phyloP scores from a whole-genome alignment of 2,329 filamentous ascomycete genomes.

The Cyanodermella asteris region DNA sequence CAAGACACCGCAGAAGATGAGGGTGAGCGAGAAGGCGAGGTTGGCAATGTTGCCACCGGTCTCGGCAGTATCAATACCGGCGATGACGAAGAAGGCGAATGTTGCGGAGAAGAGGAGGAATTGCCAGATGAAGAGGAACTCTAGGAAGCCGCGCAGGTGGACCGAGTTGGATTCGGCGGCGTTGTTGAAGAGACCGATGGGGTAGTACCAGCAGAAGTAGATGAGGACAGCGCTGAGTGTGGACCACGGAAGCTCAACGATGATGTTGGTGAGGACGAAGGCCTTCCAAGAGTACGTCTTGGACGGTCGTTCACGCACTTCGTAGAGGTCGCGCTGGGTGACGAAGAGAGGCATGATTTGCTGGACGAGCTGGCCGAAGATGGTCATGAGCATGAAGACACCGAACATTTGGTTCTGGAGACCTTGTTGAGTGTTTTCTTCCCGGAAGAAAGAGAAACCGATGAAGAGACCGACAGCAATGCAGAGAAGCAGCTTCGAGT shows the following conservation, averaged over 20 bases:
- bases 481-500: slow-evolving; percentile 38
- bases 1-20: slow-evolving; percentile 60
- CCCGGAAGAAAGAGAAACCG: slow-evolving; percentile 58
- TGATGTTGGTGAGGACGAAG: slow-evolving; percentile 63
- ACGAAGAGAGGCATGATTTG: slow-evolving; percentile 77
- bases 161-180: slow-evolving; percentile 39
- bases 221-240: slow-evolving; percentile 53
- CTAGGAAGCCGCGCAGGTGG: slow-evolving; percentile 48
- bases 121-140: slow-evolving; percentile 53
- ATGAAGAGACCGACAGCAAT: slow-evolving; percentile 40
- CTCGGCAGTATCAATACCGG: slow-evolving; percentile 53
- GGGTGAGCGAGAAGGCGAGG: slow-evolving; percentile 46
- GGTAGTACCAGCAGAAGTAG: slow-evolving; percentile 71
- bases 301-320: slow-evolving; percentile 63
- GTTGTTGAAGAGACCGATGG: slow-evolving; percentile 54
- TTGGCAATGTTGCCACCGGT: slow-evolving; percentile 57
- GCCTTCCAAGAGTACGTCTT: slow-evolving; percentile 73
- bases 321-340: slow-evolving; percentile 59
- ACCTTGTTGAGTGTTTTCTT: slow-evolving; percentile 50
- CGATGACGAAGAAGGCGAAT: slow-evolving; percentile 59
- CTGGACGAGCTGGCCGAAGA: slow-evolving; percentile 51
- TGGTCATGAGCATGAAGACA: slow-evolving; percentile 50
- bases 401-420: slow-evolving; percentile 72
- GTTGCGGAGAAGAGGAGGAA: slow-evolving; percentile 68
- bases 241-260: slow-evolving; percentile 75